These are phyloP conservation scores for Eragrostis nindensis DNA, from an alignment of 176 grass and related monocot genomes.

Conservation along the genomic window DNA sequence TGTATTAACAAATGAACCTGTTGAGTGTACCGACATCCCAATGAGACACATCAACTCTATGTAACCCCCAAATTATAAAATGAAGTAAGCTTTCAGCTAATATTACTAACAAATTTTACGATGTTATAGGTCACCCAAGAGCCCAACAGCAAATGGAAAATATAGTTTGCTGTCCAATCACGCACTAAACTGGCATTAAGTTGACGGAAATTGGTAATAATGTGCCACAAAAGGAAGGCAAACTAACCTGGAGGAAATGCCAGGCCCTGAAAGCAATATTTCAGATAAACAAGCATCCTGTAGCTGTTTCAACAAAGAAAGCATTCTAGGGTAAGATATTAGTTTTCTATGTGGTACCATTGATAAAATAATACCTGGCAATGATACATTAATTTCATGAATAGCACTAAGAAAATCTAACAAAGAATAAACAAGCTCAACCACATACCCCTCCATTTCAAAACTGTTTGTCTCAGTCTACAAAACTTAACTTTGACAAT, in stretches of 20 bases:
- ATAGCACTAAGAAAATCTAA: slow-evolving; percentile 35
- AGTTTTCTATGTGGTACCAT: slow-evolving; percentile 25
- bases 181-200: slow-evolving; percentile 24
- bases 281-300: slow-evolving; percentile 97
- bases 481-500: not conserved
- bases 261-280: slow-evolving; percentile 97
- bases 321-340: slow-evolving; percentile 38
- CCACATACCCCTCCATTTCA: not conserved
- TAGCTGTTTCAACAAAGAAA: slow-evolving; percentile 66
- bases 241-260: slow-evolving; percentile 94
- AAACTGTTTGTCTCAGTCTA: not conserved
- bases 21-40: not conserved
- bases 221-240: not conserved
- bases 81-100: slow-evolving; percentile 16
- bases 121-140: slow-evolving; percentile 10
- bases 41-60: not conserved
- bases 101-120: slow-evolving; percentile 10
- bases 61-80: slow-evolving; percentile 25
- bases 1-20: slow-evolving; percentile 29
- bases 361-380: not conserved
- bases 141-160: slow-evolving; percentile 12
- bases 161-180: slow-evolving; percentile 10
- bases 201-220: slow-evolving; percentile 26
- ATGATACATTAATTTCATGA: slow-evolving; percentile 29
- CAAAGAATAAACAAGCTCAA: slow-evolving; percentile 31